Evolutionary conservation across 805 yeast species (phyloP).

Genomic region (Saturnispora dispora): DNA sequence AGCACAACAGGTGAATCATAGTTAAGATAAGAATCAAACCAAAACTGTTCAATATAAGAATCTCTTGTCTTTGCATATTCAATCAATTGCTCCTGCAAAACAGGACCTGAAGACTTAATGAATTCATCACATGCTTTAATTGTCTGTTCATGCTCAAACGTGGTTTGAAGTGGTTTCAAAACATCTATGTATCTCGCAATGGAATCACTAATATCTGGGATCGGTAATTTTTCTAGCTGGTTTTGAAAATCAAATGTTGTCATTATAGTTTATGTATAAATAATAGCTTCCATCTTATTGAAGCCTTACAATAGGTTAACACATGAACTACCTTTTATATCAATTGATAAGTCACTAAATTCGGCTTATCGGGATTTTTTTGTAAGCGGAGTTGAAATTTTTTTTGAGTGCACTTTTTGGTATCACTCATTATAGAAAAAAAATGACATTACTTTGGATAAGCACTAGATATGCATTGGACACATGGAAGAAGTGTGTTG

Average conservation of each 20-base stretch:
- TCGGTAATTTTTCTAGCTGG: slow-evolving; percentile 59
- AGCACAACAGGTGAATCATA: slow-evolving; percentile 89
- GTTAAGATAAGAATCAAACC: slow-evolving; percentile 85
- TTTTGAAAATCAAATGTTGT: slow-evolving; percentile 51
- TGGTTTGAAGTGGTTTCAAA: slow-evolving; percentile 74
- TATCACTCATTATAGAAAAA: not conserved
- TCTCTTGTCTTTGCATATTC: slow-evolving; percentile 54
- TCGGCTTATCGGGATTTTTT: slow-evolving; percentile 9
- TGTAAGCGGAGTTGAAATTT: slow-evolving; percentile 2
- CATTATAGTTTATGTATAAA: slow-evolving; percentile 8
- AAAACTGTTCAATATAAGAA: slow-evolving; percentile 85
- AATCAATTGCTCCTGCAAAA: slow-evolving; percentile 53
- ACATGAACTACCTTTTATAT: not conserved
- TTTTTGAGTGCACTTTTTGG: not conserved
- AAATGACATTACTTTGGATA: not conserved
- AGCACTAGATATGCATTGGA: not conserved
- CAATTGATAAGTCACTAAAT: slow-evolving; percentile 3
- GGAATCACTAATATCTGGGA: slow-evolving; percentile 65
- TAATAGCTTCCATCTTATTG: not conserved
- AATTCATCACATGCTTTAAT: slow-evolving; percentile 47
- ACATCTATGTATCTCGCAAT: slow-evolving; percentile 56
- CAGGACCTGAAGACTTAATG: slow-evolving; percentile 45
- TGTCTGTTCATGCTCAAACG: slow-evolving; percentile 56
- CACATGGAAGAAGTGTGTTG: not conserved
- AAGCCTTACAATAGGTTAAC: not conserved